Evolutionary conservation across 306 rosid genomes (phyloP), one percentile per base, ranked within the genome.

Genomic region (Rosa persica): DNA sequence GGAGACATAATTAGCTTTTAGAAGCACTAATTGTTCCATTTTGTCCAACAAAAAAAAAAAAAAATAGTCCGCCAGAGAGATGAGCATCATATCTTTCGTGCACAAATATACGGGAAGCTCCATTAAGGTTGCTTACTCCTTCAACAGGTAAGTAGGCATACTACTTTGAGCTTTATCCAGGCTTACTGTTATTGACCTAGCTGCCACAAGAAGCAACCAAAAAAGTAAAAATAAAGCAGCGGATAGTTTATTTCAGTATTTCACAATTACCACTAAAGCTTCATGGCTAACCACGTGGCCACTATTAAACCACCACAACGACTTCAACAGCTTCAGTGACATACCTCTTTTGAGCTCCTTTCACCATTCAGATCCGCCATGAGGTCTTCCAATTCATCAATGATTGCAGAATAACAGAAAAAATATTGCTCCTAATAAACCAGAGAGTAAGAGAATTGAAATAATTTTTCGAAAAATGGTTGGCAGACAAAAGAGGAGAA

Each of bases 381-480:
- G 55, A 90, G 92, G 83, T 92, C 93, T 86, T 86, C 93, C 84
- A 92, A 78, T 79, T 89, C 96, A 65, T 90, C 93, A 67, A 86
- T 60, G 73, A 87, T 86, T 30, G 91, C 91, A 61, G 77, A 51
- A 82, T 90, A 81, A 85, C 96, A 89, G 83, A 89, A 92, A 76
- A 23, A 6, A 76, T 83, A 92, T 84, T 89, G 97, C 76, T 82
- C 85, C 68, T 64, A 64, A 4, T 8, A 6, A 64, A 34, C n/a
- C 19, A 30, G n/a, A 64, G 15, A 27, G 68, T 15, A 27, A 5
- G 19, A 30, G 20, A 30, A 12, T 64, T 27, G 0, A 7, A 27
- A 25, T 4, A 25, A 0, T 10, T 57, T 9, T 11, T 22, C 3
- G 66, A 62, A 36, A 5, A 12, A 30, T 27, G 42, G 12, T 30